Conservation (phyloP, 2,329 filamentous ascomycete species). For the Emmonsiellopsis sp. region DNA sequence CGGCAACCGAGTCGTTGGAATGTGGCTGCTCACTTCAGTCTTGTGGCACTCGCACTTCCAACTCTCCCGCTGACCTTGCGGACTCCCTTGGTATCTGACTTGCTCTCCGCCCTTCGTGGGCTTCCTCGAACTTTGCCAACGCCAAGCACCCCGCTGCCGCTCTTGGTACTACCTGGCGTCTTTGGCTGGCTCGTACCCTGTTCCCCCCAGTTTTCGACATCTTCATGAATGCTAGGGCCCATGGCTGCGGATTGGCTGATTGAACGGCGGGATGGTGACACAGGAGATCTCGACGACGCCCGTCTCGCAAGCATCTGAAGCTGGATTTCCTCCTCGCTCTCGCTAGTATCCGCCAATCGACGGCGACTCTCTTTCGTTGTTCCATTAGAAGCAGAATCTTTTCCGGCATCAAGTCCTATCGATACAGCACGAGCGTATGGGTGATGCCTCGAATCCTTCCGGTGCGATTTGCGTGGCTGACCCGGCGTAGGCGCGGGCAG, state of each 20-base stretch:
- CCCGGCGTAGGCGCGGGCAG: slow-evolving; percentile 91
- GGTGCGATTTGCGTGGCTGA: slow-evolving; percentile 82
- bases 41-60: slow-evolving; percentile 30
- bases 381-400: slow-evolving; percentile 10
- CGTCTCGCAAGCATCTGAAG: slow-evolving; percentile 63
- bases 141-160: slow-evolving; percentile 41
- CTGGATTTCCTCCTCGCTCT: slow-evolving; percentile 77
- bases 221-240: slow-evolving; percentile 54
- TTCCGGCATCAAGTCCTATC: slow-evolving; percentile 31
- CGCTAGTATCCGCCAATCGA: slow-evolving; percentile 45
- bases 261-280: slow-evolving; percentile 57
- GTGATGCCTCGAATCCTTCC: slow-evolving; percentile 65
- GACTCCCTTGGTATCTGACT: slow-evolving; percentile 31
- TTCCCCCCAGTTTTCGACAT: slow-evolving; percentile 58
- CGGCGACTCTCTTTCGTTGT: slow-evolving; percentile 15
- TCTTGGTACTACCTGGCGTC: slow-evolving; percentile 46
- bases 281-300: slow-evolving; percentile 53
- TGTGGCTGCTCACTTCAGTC: background rate
- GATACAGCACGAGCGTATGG: slow-evolving; percentile 56
- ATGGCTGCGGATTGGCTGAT: slow-evolving; percentile 68
- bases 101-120: slow-evolving; percentile 35
- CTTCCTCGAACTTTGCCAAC: slow-evolving; percentile 57
- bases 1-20: background rate
- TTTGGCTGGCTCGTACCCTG: slow-evolving; percentile 16
- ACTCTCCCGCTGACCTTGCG: slow-evolving; percentile 40